Evolutionary conservation across 2,329 filamentous ascomycete species (phyloP), one percentile per base, ranked within the genome.

Genomic region (Aureobasidium pullulans): DNA sequence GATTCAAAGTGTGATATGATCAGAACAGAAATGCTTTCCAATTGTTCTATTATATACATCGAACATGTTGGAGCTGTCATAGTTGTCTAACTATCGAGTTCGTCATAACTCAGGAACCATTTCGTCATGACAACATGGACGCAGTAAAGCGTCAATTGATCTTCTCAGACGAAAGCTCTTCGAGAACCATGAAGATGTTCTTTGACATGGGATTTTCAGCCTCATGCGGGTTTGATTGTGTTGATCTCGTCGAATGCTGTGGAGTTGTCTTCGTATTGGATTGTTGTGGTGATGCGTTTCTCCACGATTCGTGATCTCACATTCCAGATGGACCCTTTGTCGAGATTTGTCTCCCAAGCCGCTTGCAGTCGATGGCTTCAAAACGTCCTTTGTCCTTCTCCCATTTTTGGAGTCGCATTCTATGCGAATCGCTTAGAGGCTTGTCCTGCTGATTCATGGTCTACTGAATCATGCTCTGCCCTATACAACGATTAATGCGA

Each of bases 41-140:
- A 42, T 7, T 15, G 16, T 29, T 11, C 40, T 23, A 5, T 44
- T 43, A 34, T 57, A 59, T 57, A 44, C 7, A 8, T 16, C 16
- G 4, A 43, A 3, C 31, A 46, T 40, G 10, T 16, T 43, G 48
- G 31, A 47, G 16, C 40, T 57, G 57, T 60, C 43, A 48, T 46
- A 32, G 28, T 23, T 42, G 32, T 53, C 23, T 23, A 23, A 42
- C 19, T 29, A 47, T 61, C 48, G 42, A 34, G 47, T 19, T 53
- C 60, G 60, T 62, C 60, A 62, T 62, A 43, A 40, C 19, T 28
- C 37, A 57, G 28, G 28, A 46, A 57, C 16, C 40, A 57, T 50
- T 60, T 53, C 58, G 60, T 62, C 60, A 62, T 60, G 57, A 60
- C 54, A 32, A 19, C 29, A 52, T 43, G 50, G 32, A 54, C 50